Evolutionary conservation across 176 grass and related monocot genomes (phyloP).

Genomic region (Stipa capillata): DNA sequence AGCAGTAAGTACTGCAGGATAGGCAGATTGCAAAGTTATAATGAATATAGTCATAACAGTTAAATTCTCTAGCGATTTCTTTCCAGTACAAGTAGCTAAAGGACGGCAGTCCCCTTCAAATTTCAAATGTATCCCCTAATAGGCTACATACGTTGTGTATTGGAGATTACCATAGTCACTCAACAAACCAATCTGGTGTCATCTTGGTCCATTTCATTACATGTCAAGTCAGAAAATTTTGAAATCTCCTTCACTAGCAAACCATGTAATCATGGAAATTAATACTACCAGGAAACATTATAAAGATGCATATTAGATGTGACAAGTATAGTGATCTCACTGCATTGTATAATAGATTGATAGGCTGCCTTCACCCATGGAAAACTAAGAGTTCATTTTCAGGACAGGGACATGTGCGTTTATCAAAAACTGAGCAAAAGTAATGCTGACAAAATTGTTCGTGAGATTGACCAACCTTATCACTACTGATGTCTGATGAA

Average conservation of each 20-base stretch:
- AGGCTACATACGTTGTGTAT: background rate
- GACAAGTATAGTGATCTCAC: background rate
- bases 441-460: background rate
- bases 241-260: background rate
- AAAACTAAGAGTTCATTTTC: background rate
- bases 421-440: background rate
- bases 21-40: background rate
- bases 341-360: background rate
- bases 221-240: background rate
- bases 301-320: background rate
- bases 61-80: slow-evolving; percentile 1
- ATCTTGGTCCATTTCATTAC: background rate
- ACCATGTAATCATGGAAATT: background rate
- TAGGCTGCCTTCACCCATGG: background rate
- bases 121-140: background rate
- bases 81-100: background rate
- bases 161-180: slow-evolving; percentile 1
- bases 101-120: background rate
- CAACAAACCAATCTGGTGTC: background rate
- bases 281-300: background rate
- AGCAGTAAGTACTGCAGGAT: background rate
- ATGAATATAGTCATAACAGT: background rate
- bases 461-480: slow-evolving; percentile 68
- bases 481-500: slow-evolving; percentile 45
- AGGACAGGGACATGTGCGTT: background rate